Percentiles rank a stretch among this genome's conserved stretches.
These are phyloP conservation scores for Fusarium lateritium DNA, from an alignment of 2,329 filamentous ascomycete species.

Conservation along the genomic window DNA sequence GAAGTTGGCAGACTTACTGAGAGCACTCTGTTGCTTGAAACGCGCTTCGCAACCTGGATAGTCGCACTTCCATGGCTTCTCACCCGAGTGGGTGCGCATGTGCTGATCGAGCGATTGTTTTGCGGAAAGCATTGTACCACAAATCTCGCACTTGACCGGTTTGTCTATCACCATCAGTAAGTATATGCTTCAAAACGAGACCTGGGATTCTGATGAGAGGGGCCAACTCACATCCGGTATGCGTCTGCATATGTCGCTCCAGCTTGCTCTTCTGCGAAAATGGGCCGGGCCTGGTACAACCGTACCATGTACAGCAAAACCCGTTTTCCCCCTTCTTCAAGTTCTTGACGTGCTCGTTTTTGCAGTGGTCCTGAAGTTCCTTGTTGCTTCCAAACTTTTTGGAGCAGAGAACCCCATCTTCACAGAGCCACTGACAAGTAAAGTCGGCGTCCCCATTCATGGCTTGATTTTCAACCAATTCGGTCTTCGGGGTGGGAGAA, in stretches of 20 bases:
- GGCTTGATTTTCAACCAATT: constrained; percentile 31
- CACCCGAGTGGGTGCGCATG: constrained; percentile 75
- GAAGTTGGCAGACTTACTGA: constrained; percentile 64
- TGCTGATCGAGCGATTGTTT: constrained; percentile 79
- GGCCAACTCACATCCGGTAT: constrained; percentile 71
- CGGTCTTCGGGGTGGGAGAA: constrained; percentile 27
- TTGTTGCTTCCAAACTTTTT: constrained; percentile 60
- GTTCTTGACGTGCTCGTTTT: constrained; percentile 63
- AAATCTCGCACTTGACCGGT: constrained; percentile 69
- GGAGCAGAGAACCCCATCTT: constrained; percentile 51
- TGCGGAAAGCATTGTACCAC: constrained; percentile 72
- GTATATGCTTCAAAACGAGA: constrained; percentile 4
- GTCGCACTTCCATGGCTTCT: constrained; percentile 73
- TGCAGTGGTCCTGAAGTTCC: constrained; percentile 70
- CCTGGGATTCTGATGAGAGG: constrained; percentile 1
- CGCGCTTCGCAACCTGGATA: constrained; percentile 66
- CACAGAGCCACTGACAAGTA: constrained; percentile 54
- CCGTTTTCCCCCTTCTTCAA: constrained; percentile 62
- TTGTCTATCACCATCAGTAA: constrained; percentile 63
- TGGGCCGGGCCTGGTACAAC: constrained; percentile 67
- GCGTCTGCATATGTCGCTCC: constrained; percentile 75
- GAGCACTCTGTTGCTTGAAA: constrained; percentile 77
- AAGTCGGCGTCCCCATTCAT: constrained; percentile 47
- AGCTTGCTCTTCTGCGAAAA: constrained; percentile 75
- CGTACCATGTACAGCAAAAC: constrained; percentile 70